These are phyloP conservation scores for Porpolomopsis calyptriformis DNA, from an alignment of 768 basidiomycete species.

Conservation along the genomic window DNA sequence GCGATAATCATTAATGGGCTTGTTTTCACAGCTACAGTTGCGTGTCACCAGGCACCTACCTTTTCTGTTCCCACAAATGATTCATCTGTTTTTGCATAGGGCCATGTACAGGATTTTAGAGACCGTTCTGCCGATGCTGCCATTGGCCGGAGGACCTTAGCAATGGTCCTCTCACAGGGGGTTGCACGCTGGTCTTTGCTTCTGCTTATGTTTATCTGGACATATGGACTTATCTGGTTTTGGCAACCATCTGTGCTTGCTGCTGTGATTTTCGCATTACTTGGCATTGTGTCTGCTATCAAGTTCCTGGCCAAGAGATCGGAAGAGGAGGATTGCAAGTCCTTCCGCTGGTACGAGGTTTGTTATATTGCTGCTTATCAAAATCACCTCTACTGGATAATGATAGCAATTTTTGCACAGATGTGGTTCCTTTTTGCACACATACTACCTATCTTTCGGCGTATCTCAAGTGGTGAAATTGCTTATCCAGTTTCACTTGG, in stretches of 20 bases:
- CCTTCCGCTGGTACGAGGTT: conserved; percentile 16
- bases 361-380: neutral
- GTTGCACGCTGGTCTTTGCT: conserved; percentile 16
- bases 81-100: too few relatives aligned
- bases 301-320: conserved; percentile 13
- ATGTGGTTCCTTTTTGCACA: conserved; percentile 11
- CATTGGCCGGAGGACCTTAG: conserved; percentile 15
- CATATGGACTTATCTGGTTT: conserved; percentile 9
- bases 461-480: conserved; percentile 1
- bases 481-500: neutral
- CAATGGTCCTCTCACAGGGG: conserved; percentile 13
- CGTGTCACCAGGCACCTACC: too few relatives aligned
- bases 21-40: conserved; percentile 29
- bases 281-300: conserved; percentile 5
- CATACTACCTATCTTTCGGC: conserved; percentile 9
- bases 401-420: neutral
- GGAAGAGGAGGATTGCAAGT: conserved; percentile 11
- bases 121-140: conserved; percentile 15
- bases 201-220: conserved; percentile 9
- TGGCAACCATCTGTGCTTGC: conserved; percentile 13
- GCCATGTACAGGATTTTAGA: conserved; percentile 17
- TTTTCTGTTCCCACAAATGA: too few relatives aligned
- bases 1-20: conserved; percentile 22
- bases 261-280: conserved; percentile 1
- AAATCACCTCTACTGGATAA: neutral